Conservation (phyloP, 176 grass and related monocot species). For the Hyparrhenia diplandra region DNA sequence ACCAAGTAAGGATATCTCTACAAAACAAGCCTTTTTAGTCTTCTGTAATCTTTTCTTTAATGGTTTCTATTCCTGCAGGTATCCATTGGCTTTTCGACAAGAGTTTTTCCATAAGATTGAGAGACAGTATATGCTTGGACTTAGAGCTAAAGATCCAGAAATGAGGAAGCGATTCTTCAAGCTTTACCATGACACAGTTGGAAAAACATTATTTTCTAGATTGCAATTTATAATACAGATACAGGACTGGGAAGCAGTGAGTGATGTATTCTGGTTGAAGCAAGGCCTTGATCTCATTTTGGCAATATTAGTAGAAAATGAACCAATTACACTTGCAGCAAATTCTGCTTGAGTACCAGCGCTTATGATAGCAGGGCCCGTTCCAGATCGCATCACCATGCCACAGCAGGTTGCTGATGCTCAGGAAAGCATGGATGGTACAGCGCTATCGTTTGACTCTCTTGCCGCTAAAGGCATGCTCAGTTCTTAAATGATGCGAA, state of each 20-base stretch:
- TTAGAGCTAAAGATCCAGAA: conserved; percentile 93
- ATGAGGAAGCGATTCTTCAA: conserved; percentile 83
- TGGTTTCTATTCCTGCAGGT: conserved; percentile 53
- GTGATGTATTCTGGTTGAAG: conserved; percentile 97
- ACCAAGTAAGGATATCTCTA: conserved; percentile 67
- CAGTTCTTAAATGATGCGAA: conserved; percentile 87
- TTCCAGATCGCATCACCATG: conserved; percentile 60
- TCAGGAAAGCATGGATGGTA: conserved; percentile 60
- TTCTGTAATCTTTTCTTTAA: conserved; percentile 23
- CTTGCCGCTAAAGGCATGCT: conserved; percentile 65
- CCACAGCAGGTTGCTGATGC: conserved; percentile 52
- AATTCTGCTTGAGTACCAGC: conserved; percentile 92
- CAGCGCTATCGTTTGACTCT: conserved; percentile 75
- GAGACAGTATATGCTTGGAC: conserved; percentile 86
- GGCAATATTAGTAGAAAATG: conserved; percentile 92
- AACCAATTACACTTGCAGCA: conserved; percentile 78
- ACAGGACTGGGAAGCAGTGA: conserved; percentile 96
- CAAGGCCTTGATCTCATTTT: conserved; percentile 97
- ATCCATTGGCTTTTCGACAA: conserved; percentile 62
- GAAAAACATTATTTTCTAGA: conserved; percentile 73
- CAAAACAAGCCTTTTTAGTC: conserved; percentile 2
- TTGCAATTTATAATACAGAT: conserved; percentile 96
- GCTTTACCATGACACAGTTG: conserved; percentile 81
- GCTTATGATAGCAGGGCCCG: conserved; percentile 56
- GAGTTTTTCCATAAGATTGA: conserved; percentile 94